Conservation (phyloP, 305 asterid genomes). For the Fraxinus ornus region DNA sequence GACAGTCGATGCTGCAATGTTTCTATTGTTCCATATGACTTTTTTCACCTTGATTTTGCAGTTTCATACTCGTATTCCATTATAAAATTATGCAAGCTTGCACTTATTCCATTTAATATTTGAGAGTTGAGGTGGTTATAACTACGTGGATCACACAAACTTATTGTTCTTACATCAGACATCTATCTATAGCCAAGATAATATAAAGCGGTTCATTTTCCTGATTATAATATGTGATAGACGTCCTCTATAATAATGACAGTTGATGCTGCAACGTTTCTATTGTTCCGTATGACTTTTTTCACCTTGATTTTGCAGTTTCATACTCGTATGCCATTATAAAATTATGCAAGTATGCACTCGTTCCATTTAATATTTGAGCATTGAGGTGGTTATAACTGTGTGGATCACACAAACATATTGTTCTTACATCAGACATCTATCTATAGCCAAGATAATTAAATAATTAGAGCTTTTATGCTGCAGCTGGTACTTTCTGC, state of each 20-base stretch:
- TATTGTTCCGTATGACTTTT: background rate
- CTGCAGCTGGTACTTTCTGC: slow-evolving; percentile 11
- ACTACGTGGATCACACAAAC: background rate
- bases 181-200: background rate
- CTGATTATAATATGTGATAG: no score
- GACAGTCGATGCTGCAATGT: background rate
- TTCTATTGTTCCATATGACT: background rate
- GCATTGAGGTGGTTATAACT: background rate
- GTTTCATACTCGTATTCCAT: background rate
- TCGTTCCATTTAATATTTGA: background rate
- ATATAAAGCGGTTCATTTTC: background rate
- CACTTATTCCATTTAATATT: background rate
- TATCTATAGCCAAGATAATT: background rate
- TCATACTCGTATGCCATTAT: background rate
- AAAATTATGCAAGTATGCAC: background rate
- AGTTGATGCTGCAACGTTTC: background rate
- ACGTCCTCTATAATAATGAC: background rate
- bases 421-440: background rate
- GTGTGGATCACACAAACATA: background rate
- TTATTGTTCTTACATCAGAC: background rate
- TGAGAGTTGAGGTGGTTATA: background rate
- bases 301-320: background rate
- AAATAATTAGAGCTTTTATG: background rate
- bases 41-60: slow-evolving; percentile 1
- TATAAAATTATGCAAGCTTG: background rate